A percentile compares a stretch with the other conserved stretches of the same genome.
phyloP scores from a whole-genome alignment of 768 basidiomycete genomes.

The Lentinula boryana region DNA sequence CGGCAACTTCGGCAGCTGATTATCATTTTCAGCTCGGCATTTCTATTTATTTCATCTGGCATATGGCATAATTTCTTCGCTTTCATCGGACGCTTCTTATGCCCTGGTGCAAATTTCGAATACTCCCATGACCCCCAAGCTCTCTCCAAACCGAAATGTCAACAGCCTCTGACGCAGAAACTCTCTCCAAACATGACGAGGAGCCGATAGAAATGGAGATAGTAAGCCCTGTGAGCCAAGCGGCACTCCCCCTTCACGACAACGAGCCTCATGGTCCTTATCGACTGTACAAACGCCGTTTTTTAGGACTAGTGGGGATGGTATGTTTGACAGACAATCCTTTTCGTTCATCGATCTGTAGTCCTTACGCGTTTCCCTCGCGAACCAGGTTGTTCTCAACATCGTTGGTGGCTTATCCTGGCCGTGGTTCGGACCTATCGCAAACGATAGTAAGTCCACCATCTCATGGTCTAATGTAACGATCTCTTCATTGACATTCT shows the following conservation, averaged over 20 bases:
- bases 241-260: too few relatives aligned
- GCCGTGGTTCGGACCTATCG: slow-evolving; percentile 85
- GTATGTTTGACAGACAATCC: slow-evolving; percentile 22
- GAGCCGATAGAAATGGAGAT: background rate
- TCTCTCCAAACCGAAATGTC: background rate
- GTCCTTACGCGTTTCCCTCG: too few relatives aligned
- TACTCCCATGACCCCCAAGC: background rate
- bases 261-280: slow-evolving; percentile 24
- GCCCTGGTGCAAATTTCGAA: too few relatives aligned
- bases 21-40: too few relatives aligned
- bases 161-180: background rate
- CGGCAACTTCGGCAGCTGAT: too few relatives aligned
- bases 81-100: too few relatives aligned
- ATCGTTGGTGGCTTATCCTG: slow-evolving; percentile 59
- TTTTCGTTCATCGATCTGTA: too few relatives aligned
- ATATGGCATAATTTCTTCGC: background rate
- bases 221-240: background rate
- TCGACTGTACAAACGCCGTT: slow-evolving; percentile 65
- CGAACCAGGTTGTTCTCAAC: slow-evolving; percentile 51
- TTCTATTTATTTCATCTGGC: background rate
- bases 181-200: background rate
- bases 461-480: background rate
- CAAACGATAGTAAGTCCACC: slow-evolving; percentile 49
- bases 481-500: background rate
- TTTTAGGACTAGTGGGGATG: slow-evolving; percentile 56